A percentile compares a stretch with the other conserved stretches of the same genome.
Evolutionary conservation across 495 filamentous ascomycete species (phyloP).

Genomic region (Penicillium nucicola): DNA sequence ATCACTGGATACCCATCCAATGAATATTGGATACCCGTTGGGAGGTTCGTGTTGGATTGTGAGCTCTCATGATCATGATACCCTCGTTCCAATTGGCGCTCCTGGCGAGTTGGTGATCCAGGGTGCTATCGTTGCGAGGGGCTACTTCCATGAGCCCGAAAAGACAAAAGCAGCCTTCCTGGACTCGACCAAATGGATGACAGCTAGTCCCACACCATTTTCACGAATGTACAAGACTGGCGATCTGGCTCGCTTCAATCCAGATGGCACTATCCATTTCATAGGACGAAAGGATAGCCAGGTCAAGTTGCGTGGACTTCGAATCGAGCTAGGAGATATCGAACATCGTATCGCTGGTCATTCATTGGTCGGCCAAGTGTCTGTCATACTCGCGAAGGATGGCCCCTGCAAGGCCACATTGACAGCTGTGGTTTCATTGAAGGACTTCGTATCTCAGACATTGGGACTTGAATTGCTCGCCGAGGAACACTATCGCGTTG

Average conservation of each 20-base stretch:
- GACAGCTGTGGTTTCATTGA: not conserved
- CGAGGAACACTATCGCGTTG: not conserved
- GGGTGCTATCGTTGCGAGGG: too few relatives aligned
- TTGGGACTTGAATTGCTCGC: not conserved
- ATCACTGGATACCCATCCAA: not conserved
- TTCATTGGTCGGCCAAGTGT: not conserved
- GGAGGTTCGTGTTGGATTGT: conserved; percentile 39
- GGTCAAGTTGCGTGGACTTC: conserved; percentile 3
- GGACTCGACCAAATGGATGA: not conserved
- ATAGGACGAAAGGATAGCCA: conserved; percentile 35
- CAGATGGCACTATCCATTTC: not conserved
- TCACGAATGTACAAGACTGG: not conserved
- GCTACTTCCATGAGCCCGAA: too few relatives aligned
- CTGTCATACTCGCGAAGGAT: not conserved
- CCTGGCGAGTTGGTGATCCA: too few relatives aligned
- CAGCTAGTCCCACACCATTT: not conserved
- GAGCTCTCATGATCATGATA: conserved; percentile 24
- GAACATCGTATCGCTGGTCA: not conserved
- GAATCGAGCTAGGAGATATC: not conserved
- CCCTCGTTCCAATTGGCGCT: conserved; percentile 7
- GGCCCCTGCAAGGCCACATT: not conserved
- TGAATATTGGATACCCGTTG: conserved; percentile 30
- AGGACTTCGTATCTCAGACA: not conserved
- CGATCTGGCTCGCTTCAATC: not conserved
- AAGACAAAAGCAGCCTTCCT: too few relatives aligned